Conservation (phyloP, 805 yeast genomes). For the Candida ipomoeae region DNA sequence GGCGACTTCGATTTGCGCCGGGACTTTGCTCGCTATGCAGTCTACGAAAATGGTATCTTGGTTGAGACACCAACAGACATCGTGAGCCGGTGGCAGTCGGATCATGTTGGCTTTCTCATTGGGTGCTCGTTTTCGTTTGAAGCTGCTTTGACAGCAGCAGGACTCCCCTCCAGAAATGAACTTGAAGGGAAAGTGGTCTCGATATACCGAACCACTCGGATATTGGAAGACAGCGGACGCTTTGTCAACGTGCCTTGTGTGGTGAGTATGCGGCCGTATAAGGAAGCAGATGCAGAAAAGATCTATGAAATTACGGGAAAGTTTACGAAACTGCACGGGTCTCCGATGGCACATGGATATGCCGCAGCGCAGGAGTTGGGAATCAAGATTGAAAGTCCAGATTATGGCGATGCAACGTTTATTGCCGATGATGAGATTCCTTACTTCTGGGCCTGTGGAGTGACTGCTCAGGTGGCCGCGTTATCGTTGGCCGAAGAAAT, state of each 20-base stretch:
- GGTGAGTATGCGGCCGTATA: constrained; percentile 42
- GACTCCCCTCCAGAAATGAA: constrained; percentile 26
- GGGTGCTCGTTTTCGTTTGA: constrained; percentile 44
- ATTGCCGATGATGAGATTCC: constrained; percentile 35
- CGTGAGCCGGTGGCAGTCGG: constrained; percentile 27
- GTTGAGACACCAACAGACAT: constrained; percentile 21
- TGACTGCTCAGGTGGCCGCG: constrained; percentile 37
- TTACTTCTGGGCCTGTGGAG: constrained; percentile 45
- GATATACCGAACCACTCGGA: constrained; percentile 10
- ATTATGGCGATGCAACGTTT: constrained; percentile 32
- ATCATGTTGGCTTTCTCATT: constrained; percentile 38
- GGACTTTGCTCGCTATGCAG: constrained; percentile 33
- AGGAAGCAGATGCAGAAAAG: constrained; percentile 21
- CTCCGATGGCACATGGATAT: constrained; percentile 40
- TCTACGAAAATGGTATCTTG: constrained; percentile 30
- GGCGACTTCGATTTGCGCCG: constrained; percentile 26
- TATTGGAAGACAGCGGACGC: constrained; percentile 26
- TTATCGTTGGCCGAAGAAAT: constrained; percentile 22
- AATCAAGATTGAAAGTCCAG: constrained; percentile 31
- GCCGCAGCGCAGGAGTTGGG: constrained; percentile 35
- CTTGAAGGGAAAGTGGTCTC: constrained; percentile 9
- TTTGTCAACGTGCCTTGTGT: constrained; percentile 29
- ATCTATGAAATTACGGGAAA: constrained; percentile 29
- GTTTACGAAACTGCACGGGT: constrained; percentile 35
- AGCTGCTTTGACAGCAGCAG: constrained; percentile 25